A percentile compares a stretch with the other conserved stretches of the same genome.
These are phyloP conservation scores for Arthrobotrys sinensis DNA, from an alignment of 2,329 filamentous ascomycete species.

Conservation along the genomic window DNA sequence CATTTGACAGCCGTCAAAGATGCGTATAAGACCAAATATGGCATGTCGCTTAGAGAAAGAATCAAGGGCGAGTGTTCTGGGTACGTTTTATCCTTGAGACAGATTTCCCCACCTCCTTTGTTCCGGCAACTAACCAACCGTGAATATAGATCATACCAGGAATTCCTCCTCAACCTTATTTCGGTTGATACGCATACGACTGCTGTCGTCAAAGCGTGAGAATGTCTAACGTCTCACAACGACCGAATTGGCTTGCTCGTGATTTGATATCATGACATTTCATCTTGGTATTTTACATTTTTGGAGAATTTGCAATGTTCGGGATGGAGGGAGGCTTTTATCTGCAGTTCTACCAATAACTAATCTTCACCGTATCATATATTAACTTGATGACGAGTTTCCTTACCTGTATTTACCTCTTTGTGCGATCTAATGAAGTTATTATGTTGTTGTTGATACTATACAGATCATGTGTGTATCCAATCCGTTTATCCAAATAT, in stretches of 20 bases:
- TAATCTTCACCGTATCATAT: conserved; percentile 59
- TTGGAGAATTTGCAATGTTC: conserved; percentile 11
- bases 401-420: conserved; percentile 25
- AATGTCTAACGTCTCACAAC: not conserved
- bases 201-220: conserved; percentile 49
- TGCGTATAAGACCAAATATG: conserved; percentile 85
- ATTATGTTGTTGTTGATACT: conserved; percentile 8
- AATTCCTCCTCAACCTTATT: conserved; percentile 57
- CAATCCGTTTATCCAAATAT: not conserved
- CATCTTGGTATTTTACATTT: not conserved
- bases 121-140: conserved; percentile 3
- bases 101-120: not conserved
- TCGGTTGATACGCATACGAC: conserved; percentile 56
- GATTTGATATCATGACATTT: conserved; percentile 22
- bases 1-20: conserved; percentile 85
- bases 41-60: conserved; percentile 80
- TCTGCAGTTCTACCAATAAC: conserved; percentile 1
- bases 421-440: conserved; percentile 17
- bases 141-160: conserved; percentile 42
- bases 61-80: conserved; percentile 68
- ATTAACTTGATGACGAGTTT: conserved; percentile 47
- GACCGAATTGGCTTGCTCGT: not conserved
- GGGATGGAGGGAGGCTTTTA: not conserved
- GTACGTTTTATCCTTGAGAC: conserved; percentile 25
- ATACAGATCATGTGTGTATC: conserved; percentile 9